Percentiles rank a stretch among this genome's conserved stretches.
Evolutionary conservation across 805 yeast species (phyloP).

Genomic region (Pichia eremophila): DNA sequence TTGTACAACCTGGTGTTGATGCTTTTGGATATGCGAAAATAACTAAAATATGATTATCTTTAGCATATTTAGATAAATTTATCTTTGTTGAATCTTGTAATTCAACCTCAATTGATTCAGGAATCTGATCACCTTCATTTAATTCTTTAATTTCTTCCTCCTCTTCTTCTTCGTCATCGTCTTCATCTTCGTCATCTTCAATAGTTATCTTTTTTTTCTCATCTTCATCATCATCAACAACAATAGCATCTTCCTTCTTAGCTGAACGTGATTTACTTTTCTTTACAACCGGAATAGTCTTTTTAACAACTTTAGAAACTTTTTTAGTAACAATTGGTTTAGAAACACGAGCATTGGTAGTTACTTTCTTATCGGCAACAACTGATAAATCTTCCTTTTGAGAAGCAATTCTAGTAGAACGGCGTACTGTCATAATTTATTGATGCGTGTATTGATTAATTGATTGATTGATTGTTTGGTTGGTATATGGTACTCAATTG

Average conservation of each 20-base stretch:
- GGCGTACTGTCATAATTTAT: conserved; percentile 1
- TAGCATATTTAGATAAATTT: conserved; percentile 19
- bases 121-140: conserved; percentile 9
- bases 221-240: neutral
- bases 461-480: neutral
- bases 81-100: conserved; percentile 45
- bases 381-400: conserved; percentile 2
- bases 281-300: neutral
- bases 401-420: conserved; percentile 5
- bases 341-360: neutral
- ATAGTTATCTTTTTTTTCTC: neutral
- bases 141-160: neutral
- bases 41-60: conserved; percentile 34
- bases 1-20: conserved; percentile 92
- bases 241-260: neutral
- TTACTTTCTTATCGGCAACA: neutral
- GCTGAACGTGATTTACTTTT: neutral
- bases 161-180: neutral
- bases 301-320: neutral
- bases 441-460: neutral
- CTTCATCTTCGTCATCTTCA: neutral
- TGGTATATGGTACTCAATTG: too few relatives aligned
- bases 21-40: conserved; percentile 85
- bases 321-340: neutral
- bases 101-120: conserved; percentile 3